Evolutionary conservation across 805 yeast genomes (phyloP).

Genomic region (Candida cerambycidarum): DNA sequence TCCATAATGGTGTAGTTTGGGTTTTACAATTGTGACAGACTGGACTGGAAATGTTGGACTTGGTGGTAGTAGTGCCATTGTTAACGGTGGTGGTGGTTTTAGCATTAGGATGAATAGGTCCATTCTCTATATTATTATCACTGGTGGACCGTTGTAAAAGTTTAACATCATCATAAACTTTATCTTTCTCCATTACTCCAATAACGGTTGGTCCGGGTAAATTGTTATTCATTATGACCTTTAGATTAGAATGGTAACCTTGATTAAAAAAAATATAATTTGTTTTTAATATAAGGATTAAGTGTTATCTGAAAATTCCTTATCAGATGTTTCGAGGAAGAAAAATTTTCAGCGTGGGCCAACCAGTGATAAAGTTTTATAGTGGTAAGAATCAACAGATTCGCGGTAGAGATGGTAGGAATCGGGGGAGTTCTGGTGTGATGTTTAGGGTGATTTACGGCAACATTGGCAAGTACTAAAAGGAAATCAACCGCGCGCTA

Average conservation of each 20-base stretch:
- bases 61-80: constrained; percentile 65
- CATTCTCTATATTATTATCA: constrained; percentile 4
- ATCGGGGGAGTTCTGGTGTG: too few relatives aligned
- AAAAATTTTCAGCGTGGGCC: constrained; percentile 5
- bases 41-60: constrained; percentile 61
- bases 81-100: constrained; percentile 57
- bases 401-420: too few relatives aligned
- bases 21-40: constrained; percentile 90
- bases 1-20: constrained; percentile 92
- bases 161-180: constrained; percentile 3
- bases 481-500: too few relatives aligned
- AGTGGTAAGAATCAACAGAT: too few relatives aligned
- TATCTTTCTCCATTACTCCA: constrained; percentile 6
- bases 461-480: too few relatives aligned
- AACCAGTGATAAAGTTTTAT: constrained; percentile 1
- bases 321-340: constrained; percentile 8
- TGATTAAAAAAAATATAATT: background rate
- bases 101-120: constrained; percentile 55
- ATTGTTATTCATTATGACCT: background rate
- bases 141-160: constrained; percentile 4
- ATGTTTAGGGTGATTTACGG: too few relatives aligned
- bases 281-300: background rate
- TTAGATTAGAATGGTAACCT: background rate
- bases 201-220: constrained; percentile 6
- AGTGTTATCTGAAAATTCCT: constrained; percentile 7